A percentile compares a stretch with the other conserved stretches of the same genome.
Conservation (phyloP, 2,329 filamentous ascomycete genomes). For the Nannizziopsis barbatae region DNA sequence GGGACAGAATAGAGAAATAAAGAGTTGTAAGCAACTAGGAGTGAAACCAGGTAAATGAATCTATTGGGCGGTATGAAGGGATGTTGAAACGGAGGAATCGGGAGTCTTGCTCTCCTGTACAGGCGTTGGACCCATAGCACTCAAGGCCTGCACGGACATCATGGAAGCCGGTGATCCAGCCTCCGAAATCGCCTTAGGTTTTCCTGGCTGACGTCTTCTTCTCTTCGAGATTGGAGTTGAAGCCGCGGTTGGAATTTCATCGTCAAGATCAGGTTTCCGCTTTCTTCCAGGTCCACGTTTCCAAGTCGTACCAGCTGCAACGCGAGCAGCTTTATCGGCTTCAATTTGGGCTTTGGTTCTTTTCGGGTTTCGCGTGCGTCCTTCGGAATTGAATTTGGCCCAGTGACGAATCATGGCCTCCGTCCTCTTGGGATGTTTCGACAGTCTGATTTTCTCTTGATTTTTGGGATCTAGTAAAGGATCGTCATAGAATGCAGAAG, state of each 20-base stretch:
- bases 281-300: constrained; percentile 8
- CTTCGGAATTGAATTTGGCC: constrained; percentile 35
- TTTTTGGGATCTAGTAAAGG: constrained; percentile 18
- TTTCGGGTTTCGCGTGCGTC: constrained; percentile 35
- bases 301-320: neutral
- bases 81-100: neutral
- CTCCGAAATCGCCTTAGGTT: constrained; percentile 3
- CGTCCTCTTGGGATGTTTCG: constrained; percentile 36
- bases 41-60: neutral
- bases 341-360: constrained; percentile 37
- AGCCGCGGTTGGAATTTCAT: neutral
- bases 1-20: neutral
- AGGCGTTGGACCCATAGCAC: neutral
- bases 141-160: neutral
- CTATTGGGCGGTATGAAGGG: constrained; percentile 4
- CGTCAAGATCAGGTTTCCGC: constrained; percentile 8
- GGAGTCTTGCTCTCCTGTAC: neutral
- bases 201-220: constrained; percentile 5
- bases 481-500: constrained; percentile 16
- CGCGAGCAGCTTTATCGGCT: constrained; percentile 24
- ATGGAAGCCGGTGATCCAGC: neutral
- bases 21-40: neutral
- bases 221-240: constrained; percentile 6
- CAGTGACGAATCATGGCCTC: constrained; percentile 38
- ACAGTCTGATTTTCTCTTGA: constrained; percentile 31